Evolutionary conservation across 306 rosid genomes (phyloP), one percentile per base, ranked within the genome.

Genomic region (Leucaena leucocephala): DNA sequence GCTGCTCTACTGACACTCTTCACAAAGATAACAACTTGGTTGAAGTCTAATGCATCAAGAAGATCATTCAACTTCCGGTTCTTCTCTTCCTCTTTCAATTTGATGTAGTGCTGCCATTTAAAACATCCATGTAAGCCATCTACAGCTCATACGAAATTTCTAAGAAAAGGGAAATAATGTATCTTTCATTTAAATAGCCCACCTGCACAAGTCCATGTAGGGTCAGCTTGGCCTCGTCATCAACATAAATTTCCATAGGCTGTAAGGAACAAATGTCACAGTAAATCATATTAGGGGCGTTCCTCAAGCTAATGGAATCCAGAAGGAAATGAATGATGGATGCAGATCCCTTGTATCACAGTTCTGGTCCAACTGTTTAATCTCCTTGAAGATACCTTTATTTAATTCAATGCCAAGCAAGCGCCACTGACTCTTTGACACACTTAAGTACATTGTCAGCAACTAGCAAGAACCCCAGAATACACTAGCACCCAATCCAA

Each of bases 161-260:
- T 38, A 72, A 73, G 17, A 36, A 39, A 14, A n/a, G 21, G 42
- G 17, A 57, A 57, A 43, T 10, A 63, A 15, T 0, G 10, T 52
- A 36, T 57, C 45, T 71, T 9, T 13, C 46, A 22, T 57, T 7
- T 10, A 48, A 71, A 75, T 54, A 2, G 45, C 68, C 5, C 71
- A 93, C 99, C 98, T 95, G 99, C 68, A 95, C 99, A 77, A 95
- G 98, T 57, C 99, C 99, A 58, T 95, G 99, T 80, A 96, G 89
- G 48, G 99, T 96, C 92, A 96, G 76, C 87, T 96, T 96, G 78
- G 99, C 98, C 85, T 96, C 99, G 4, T 96, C 99, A 4, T 96
- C 99, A 43, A 96, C 99, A 90, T 96, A 96, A 74, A 96, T 96
- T 96, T 96, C 99, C 99, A 96, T 96, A 22, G 99, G 99, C 99